phyloP scores from a whole-genome alignment of 345 rosid genomes.

The Aethionema arabicum region DNA sequence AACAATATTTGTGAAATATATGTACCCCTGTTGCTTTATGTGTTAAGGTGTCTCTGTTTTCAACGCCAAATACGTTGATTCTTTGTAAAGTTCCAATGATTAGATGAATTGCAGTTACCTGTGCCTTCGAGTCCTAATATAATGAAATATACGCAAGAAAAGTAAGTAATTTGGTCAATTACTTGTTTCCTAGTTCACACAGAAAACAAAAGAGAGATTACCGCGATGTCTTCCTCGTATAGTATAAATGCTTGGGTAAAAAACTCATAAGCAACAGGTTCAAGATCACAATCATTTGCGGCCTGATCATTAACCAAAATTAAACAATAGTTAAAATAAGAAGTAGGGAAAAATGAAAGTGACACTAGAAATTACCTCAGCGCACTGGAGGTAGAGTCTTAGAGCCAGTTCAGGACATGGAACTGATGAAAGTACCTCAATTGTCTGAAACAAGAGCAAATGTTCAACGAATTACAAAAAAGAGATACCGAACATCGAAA shows the following conservation, averaged over 20 bases:
- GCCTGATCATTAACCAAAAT: conserved; percentile 53
- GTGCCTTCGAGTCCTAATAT: conserved; percentile 79
- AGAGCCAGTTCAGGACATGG: conserved; percentile 84
- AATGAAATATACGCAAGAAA: conserved; percentile 20
- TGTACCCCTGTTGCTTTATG: conserved; percentile 95
- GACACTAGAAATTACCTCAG: conserved; percentile 59
- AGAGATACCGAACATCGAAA: background rate
- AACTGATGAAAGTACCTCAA: conserved; percentile 65
- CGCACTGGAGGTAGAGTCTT: conserved; percentile 78
- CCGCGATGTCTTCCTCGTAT: conserved; percentile 90
- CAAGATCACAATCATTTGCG: conserved; percentile 74
- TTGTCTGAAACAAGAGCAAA: conserved; percentile 46
- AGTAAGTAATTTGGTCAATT: background rate
- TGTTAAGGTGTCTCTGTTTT: conserved; percentile 84
- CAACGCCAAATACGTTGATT: conserved; percentile 84
- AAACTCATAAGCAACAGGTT: conserved; percentile 83
- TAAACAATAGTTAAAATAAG: conserved; percentile 4
- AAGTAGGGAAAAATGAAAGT: background rate
- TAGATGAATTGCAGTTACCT: conserved; percentile 80
- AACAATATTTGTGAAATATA: conserved; percentile 12
- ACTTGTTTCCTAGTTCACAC: conserved; percentile 8
- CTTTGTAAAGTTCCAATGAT: conserved; percentile 84
- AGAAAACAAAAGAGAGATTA: conserved; percentile 33
- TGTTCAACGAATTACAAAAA: background rate
- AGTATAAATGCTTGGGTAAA: conserved; percentile 78